These are phyloP conservation scores for Wickerhamomyces sp. DNA, from an alignment of 1,139 yeast genomes.

Conservation along the genomic window DNA sequence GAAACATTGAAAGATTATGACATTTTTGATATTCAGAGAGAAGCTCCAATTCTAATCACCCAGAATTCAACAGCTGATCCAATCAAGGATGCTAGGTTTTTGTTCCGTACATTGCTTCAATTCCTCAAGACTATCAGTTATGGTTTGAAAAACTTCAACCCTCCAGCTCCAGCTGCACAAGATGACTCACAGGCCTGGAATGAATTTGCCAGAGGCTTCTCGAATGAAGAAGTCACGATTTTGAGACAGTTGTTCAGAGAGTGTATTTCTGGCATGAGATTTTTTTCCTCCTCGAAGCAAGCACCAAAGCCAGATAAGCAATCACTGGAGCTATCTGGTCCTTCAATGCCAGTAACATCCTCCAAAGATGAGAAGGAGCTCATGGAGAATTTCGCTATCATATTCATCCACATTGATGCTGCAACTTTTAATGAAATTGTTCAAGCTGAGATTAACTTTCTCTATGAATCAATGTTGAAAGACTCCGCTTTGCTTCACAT, in stretches of 20 bases:
- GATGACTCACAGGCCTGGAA: slow-evolving; percentile 73
- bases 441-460: slow-evolving; percentile 69
- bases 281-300: slow-evolving; percentile 56
- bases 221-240: slow-evolving; percentile 76
- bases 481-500: slow-evolving; percentile 87
- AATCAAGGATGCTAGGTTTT: slow-evolving; percentile 79
- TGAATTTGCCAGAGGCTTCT: slow-evolving; percentile 78
- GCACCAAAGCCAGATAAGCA: slow-evolving; percentile 25
- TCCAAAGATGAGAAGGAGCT: slow-evolving; percentile 92
- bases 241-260: slow-evolving; percentile 76
- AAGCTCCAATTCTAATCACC: slow-evolving; percentile 42
- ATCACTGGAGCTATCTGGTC: slow-evolving; percentile 67
- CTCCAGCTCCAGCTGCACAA: slow-evolving; percentile 69
- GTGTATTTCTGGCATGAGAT: slow-evolving; percentile 74
- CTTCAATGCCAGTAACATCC: slow-evolving; percentile 77
- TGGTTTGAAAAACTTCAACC: slow-evolving; percentile 86
- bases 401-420: slow-evolving; percentile 90
- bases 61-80: slow-evolving; percentile 51
- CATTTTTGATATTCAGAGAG: slow-evolving; percentile 41
- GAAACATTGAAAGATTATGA: slow-evolving; percentile 27
- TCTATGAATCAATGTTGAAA: slow-evolving; percentile 74
- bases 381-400: slow-evolving; percentile 93
- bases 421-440: slow-evolving; percentile 94
- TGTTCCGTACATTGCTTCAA: slow-evolving; percentile 85
- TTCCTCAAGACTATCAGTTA: slow-evolving; percentile 87